phyloP scores from a whole-genome alignment of 1,284 basidiomycete species.

The Marasmius tenuissimus region DNA sequence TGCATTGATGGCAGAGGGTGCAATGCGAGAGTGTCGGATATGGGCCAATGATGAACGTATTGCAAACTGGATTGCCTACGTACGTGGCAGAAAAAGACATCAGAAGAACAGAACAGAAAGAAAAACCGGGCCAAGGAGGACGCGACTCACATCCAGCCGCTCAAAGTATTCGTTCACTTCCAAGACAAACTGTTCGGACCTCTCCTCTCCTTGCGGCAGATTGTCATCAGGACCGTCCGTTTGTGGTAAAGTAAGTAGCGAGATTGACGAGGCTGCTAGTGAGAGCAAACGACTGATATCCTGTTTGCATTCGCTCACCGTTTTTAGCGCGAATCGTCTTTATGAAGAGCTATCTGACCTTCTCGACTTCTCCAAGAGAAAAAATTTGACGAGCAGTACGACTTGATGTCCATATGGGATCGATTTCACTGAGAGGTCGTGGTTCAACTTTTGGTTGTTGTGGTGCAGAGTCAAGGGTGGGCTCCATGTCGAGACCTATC shows the following conservation, averaged over 20 bases:
- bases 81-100: constrained; percentile 3
- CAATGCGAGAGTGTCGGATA: constrained; percentile 78
- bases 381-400: constrained; percentile 79
- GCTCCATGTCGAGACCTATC: constrained; percentile 4
- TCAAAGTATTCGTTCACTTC: constrained; percentile 84
- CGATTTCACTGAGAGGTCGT: constrained; percentile 38
- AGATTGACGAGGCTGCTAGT: constrained; percentile 73
- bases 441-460: constrained; percentile 21
- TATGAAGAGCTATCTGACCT: constrained; percentile 42
- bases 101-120: constrained; percentile 4
- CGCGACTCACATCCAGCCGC: constrained; percentile 64
- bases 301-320: constrained; percentile 34
- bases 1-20: constrained; percentile 78
- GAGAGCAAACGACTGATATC: constrained; percentile 73
- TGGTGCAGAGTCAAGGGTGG: constrained; percentile 10
- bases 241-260: constrained; percentile 74
- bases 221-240: constrained; percentile 65
- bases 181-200: constrained; percentile 79
- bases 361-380: constrained; percentile 78
- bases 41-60: constrained; percentile 78
- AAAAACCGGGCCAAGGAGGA: neutral
- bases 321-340: neutral
- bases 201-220: constrained; percentile 75
- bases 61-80: constrained; percentile 67
- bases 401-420: constrained; percentile 79